These are phyloP conservation scores for Hypocreales sp. DNA, from an alignment of 2,329 filamentous ascomycete species.

Conservation along the genomic window DNA sequence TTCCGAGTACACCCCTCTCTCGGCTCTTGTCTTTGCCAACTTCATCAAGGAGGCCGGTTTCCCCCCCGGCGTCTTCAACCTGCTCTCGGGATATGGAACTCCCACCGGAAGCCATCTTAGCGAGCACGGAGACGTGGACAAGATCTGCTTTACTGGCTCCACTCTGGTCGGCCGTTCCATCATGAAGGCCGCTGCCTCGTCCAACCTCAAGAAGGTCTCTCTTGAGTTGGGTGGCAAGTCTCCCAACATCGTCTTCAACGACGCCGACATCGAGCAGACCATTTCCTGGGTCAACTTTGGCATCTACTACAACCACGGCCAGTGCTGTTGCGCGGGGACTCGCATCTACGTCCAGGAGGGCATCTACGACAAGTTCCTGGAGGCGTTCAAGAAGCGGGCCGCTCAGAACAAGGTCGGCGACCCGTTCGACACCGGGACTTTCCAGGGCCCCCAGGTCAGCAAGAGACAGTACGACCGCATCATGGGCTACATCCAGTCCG, in stretches of 20 bases:
- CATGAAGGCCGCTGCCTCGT: slow-evolving; percentile 65
- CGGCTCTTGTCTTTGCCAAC: slow-evolving; percentile 47
- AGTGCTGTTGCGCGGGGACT: slow-evolving; percentile 60
- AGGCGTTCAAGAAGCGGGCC: slow-evolving; percentile 64
- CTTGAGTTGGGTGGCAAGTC: slow-evolving; percentile 70
- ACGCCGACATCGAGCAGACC: slow-evolving; percentile 62
- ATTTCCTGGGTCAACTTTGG: slow-evolving; percentile 65
- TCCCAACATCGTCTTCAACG: slow-evolving; percentile 66
- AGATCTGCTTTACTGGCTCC: slow-evolving; percentile 71
- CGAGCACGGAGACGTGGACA: slow-evolving; percentile 67
- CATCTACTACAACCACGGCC: slow-evolving; percentile 51
- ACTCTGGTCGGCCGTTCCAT: slow-evolving; percentile 58
- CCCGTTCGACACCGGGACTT: slow-evolving; percentile 63
- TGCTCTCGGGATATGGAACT: slow-evolving; percentile 65
- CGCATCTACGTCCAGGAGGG: slow-evolving; percentile 75
- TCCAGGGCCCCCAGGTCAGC: slow-evolving; percentile 80
- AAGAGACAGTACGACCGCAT: slow-evolving; percentile 79
- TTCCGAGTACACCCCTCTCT: slow-evolving; percentile 62
- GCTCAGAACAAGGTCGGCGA: slow-evolving; percentile 65
- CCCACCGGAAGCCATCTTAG: slow-evolving; percentile 62
- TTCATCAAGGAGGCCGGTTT: slow-evolving; percentile 64
- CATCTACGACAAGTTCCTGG: slow-evolving; percentile 78
- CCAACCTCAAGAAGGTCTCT: slow-evolving; percentile 72
- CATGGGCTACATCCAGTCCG: slow-evolving; percentile 64
- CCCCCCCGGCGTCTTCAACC: slow-evolving; percentile 63